Percentiles rank a stretch among this genome's conserved stretches.
phyloP scores from a whole-genome alignment of 495 filamentous ascomycete species.

The Evernia prunastri region DNA sequence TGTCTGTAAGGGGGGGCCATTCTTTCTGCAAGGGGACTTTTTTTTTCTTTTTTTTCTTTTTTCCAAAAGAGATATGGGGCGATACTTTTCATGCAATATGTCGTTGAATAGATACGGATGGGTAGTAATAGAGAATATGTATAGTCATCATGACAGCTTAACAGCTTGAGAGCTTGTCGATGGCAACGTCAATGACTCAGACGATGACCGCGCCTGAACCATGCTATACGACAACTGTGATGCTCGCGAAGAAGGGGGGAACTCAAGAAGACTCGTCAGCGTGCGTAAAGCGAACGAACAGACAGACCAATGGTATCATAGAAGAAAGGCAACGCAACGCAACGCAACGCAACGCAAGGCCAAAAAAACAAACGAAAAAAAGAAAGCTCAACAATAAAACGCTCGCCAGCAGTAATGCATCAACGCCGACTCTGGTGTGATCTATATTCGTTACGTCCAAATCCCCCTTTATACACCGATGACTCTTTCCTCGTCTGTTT shows the following conservation, averaged over 20 bases:
- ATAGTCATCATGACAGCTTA: neutral
- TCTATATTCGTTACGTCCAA: slow-evolving; percentile 8
- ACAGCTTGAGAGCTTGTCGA: no score
- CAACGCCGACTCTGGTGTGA: neutral
- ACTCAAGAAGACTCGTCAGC: neutral
- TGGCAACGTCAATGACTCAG: no score
- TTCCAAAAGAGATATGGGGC: no score
- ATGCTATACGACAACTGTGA: slow-evolving; percentile 7
- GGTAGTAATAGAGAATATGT: neutral
- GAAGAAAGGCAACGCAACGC: no score
- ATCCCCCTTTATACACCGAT: slow-evolving; percentile 1
- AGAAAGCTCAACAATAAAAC: no score
- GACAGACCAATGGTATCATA: slow-evolving; percentile 15
- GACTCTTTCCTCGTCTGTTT: neutral
- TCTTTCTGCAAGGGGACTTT: no score
- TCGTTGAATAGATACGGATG: neutral
- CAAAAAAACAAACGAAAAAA: no score
- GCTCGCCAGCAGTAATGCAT: slow-evolving; percentile 2
- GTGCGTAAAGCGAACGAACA: slow-evolving; percentile 6
- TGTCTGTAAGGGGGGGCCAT: no score
- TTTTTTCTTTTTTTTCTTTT: no score
- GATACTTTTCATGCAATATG: no score
- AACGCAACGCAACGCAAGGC: no score
- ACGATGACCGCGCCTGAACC: slow-evolving; percentile 3
- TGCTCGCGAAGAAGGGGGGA: neutral